Evolutionary conservation across 768 basidiomycete genomes (phyloP).

Genomic region (Dioszegia hungarica): DNA sequence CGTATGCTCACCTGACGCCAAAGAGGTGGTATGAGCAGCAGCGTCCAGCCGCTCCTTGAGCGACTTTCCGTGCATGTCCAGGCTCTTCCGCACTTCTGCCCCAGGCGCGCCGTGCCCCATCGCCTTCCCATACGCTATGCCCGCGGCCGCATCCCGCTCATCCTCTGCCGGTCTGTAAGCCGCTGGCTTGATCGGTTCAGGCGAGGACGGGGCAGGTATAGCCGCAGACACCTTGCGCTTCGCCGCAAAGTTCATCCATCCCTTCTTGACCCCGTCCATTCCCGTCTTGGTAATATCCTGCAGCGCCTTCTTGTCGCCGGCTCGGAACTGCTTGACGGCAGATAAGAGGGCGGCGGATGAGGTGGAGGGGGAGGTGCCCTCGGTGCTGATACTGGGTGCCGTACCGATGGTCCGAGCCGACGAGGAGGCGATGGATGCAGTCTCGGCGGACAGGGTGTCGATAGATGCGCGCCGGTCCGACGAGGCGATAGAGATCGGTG

Average conservation of each 20-base stretch:
- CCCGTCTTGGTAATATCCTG: conserved; percentile 62
- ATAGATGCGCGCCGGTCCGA: not conserved
- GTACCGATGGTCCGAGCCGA: not conserved
- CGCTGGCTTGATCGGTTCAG: conserved; percentile 16
- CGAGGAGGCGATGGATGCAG: not conserved
- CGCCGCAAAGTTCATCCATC: conserved; percentile 73
- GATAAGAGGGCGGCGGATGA: conserved; percentile 54
- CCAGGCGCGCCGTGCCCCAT: not conserved
- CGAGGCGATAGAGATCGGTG: not conserved
- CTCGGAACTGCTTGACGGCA: conserved; percentile 74
- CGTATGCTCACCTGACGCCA: conserved; percentile 8
- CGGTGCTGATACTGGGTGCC: not conserved
- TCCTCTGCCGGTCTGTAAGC: conserved; percentile 32
- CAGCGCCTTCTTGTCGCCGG: conserved; percentile 75
- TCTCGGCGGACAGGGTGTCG: conserved; percentile 5
- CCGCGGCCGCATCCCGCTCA: conserved; percentile 11
- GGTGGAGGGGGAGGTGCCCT: not conserved
- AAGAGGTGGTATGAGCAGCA: conserved; percentile 15
- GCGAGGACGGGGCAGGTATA: not conserved
- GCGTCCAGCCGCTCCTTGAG: conserved; percentile 42
- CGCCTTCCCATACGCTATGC: not conserved
- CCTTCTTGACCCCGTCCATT: conserved; percentile 84
- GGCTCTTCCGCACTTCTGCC: not conserved
- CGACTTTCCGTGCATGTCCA: conserved; percentile 9
- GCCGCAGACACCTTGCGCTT: conserved; percentile 34